A percentile compares a stretch with the other conserved stretches of the same genome.
phyloP scores from a whole-genome alignment of 345 rosid species.

The Anastatica hierochuntica region DNA sequence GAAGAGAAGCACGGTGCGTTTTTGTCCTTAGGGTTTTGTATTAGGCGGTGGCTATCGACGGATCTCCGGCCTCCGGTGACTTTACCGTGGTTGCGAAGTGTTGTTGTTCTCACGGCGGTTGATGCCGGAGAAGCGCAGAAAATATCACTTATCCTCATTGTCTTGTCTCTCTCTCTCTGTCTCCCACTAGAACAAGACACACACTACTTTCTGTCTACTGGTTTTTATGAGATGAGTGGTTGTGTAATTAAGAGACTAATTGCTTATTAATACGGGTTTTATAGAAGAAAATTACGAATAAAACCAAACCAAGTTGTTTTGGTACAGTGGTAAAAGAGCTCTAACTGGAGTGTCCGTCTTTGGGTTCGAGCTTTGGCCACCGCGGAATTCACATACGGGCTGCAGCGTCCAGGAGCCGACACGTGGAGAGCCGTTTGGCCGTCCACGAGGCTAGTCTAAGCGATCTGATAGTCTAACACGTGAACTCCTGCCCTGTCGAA shows the following conservation, averaged over 20 bases:
- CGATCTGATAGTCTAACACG: too few relatives aligned
- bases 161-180: conserved; percentile 24
- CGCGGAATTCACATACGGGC: too few relatives aligned
- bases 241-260: conserved; percentile 6
- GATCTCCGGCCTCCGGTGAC: conserved; percentile 35
- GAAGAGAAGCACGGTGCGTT: conserved; percentile 34
- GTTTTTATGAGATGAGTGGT: conserved; percentile 7
- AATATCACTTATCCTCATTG: conserved; percentile 59
- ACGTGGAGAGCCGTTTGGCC: too few relatives aligned
- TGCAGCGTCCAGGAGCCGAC: too few relatives aligned
- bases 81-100: conserved; percentile 35
- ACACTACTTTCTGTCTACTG: conserved; percentile 15
- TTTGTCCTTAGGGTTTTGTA: conserved; percentile 30
- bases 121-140: conserved; percentile 78
- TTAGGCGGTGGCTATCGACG: conserved; percentile 33
- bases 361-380: too few relatives aligned
- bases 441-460: too few relatives aligned
- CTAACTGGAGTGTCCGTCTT: too few relatives aligned
- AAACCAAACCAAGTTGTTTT: too few relatives aligned
- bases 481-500: too few relatives aligned
- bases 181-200: not conserved
- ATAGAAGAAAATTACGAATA: conserved; percentile 8
- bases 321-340: too few relatives aligned
- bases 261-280: conserved; percentile 12
- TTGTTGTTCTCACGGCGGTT: conserved; percentile 57